Conservation (phyloP, 805 yeast genomes). For the Pichia sporocuriosa region DNA sequence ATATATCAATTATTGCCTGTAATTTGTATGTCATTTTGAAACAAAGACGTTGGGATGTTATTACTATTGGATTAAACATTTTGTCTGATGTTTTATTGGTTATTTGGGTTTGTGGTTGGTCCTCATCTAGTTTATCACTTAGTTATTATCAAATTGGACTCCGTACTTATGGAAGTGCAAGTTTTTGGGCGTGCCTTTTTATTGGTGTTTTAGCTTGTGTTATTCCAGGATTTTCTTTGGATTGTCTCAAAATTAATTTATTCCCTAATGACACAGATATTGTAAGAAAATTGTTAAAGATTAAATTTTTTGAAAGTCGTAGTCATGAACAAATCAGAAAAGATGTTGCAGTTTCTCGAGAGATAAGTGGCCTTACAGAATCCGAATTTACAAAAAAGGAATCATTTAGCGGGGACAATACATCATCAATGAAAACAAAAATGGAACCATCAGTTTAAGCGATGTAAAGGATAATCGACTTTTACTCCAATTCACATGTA, state of each 20-base stretch:
- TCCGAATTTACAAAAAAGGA: slow-evolving; percentile 19
- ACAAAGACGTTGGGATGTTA: slow-evolving; percentile 76
- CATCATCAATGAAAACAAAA: too few relatives aligned
- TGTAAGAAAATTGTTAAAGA: slow-evolving; percentile 51
- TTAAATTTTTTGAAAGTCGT: slow-evolving; percentile 43
- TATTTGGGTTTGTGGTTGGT: slow-evolving; percentile 81
- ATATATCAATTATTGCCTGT: slow-evolving; percentile 57
- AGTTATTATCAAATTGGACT: slow-evolving; percentile 63
- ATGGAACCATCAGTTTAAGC: too few relatives aligned
- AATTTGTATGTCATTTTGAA: slow-evolving; percentile 60
- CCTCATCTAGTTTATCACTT: slow-evolving; percentile 39
- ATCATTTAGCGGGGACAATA: too few relatives aligned
- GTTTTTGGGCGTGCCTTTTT: slow-evolving; percentile 61
- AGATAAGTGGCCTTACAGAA: background rate
- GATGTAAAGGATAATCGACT: too few relatives aligned
- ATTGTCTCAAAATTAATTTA: slow-evolving; percentile 44
- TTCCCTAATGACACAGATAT: slow-evolving; percentile 64
- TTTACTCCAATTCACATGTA: too few relatives aligned
- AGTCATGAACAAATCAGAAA: slow-evolving; percentile 19
- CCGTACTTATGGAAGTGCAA: slow-evolving; percentile 51
- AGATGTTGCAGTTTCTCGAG: slow-evolving; percentile 11
- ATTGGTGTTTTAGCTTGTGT: slow-evolving; percentile 49
- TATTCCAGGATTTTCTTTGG: slow-evolving; percentile 53
- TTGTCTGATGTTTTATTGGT: slow-evolving; percentile 53
- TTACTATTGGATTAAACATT: slow-evolving; percentile 44